These are phyloP conservation scores for Echium plantagineum DNA, from an alignment of 257 asterid species.

Conservation along the genomic window DNA sequence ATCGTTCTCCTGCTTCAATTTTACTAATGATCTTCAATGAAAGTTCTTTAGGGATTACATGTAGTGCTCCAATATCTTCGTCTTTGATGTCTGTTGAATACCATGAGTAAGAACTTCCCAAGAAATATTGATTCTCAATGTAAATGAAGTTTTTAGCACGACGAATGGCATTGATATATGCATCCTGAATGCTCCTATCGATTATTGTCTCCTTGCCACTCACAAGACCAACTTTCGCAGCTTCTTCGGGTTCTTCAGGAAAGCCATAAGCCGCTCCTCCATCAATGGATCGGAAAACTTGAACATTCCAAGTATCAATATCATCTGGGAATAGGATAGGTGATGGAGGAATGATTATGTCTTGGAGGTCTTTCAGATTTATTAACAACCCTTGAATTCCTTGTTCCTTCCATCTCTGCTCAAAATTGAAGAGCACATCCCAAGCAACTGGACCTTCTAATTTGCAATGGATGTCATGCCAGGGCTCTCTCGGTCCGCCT, in stretches of 20 bases:
- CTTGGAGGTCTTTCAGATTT: slow-evolving; percentile 28
- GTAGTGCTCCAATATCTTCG: slow-evolving; percentile 40
- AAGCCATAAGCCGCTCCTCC: slow-evolving; percentile 76
- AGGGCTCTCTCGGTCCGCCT: slow-evolving; percentile 77
- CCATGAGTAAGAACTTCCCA: slow-evolving; percentile 64
- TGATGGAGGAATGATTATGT: slow-evolving; percentile 43
- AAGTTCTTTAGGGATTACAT: slow-evolving; percentile 51
- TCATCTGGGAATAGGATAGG: slow-evolving; percentile 40
- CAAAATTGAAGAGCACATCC: slow-evolving; percentile 63
- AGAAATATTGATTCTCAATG: slow-evolving; percentile 66
- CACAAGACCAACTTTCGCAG: slow-evolving; percentile 47
- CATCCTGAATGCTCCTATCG: slow-evolving; percentile 72
- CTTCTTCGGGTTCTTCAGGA: slow-evolving; percentile 54
- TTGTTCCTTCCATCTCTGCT: slow-evolving; percentile 67
- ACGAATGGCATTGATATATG: slow-evolving; percentile 58
- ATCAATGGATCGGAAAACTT: slow-evolving; percentile 63
- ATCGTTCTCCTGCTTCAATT: slow-evolving; percentile 51
- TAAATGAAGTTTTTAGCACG: slow-evolving; percentile 51
- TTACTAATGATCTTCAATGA: slow-evolving; percentile 53
- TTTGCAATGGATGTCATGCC: slow-evolving; percentile 63
- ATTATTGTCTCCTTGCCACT: slow-evolving; percentile 63
- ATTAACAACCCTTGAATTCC: slow-evolving; percentile 34
- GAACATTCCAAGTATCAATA: slow-evolving; percentile 63
- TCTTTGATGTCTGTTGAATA: slow-evolving; percentile 42
- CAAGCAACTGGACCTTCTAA: slow-evolving; percentile 62